These are phyloP conservation scores for Penicillium ucsense DNA, from an alignment of 495 filamentous ascomycete species.

Conservation along the genomic window DNA sequence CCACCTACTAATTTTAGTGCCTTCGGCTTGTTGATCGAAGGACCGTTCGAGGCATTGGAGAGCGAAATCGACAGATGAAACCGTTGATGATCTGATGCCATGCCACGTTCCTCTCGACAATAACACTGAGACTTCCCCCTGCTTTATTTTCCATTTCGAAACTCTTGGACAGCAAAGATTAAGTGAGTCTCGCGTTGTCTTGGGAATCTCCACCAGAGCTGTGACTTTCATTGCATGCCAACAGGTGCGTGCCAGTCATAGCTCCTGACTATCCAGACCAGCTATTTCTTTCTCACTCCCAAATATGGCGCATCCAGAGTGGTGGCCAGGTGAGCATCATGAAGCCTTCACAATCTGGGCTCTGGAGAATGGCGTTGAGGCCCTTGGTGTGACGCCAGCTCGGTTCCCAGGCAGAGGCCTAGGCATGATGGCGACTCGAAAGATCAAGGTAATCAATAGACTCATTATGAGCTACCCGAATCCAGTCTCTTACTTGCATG, in stretches of 20 bases:
- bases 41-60: not conserved
- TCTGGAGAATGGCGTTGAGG: constrained; percentile 42
- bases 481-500: too few species aligned
- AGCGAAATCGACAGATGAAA: too few species aligned
- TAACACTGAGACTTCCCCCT: not conserved
- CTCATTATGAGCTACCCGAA: too few species aligned
- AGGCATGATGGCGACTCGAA: constrained; percentile 59
- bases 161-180: too few species aligned
- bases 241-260: not conserved
- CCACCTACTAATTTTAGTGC: not conserved
- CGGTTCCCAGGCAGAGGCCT: constrained; percentile 58
- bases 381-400: constrained; percentile 49
- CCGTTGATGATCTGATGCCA: not conserved
- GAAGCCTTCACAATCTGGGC: constrained; percentile 55
- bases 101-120: not conserved
- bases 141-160: too few species aligned
- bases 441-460: constrained; percentile 44
- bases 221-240: not conserved
- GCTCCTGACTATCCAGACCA: not conserved
- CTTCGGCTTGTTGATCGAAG: not conserved
- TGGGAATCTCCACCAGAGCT: too few species aligned
- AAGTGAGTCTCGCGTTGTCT: too few species aligned
- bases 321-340: constrained; percentile 35
- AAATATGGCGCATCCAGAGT: constrained; percentile 20
- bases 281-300: not conserved